Evolutionary conservation across 352 stramenopile genomes (phyloP).

Genomic region (Pythium catenulatum): DNA sequence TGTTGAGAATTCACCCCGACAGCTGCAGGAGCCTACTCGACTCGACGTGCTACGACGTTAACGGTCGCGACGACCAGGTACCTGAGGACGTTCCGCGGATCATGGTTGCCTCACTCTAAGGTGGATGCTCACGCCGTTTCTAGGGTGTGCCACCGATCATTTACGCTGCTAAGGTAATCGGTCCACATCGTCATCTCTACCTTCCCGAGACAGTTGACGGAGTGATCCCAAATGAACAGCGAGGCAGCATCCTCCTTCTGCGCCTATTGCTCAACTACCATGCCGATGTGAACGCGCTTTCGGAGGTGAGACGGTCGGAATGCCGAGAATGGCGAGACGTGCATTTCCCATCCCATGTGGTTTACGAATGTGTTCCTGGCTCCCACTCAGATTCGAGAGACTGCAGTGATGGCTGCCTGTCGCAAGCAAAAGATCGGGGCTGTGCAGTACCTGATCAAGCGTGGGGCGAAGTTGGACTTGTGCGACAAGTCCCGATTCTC

Average conservation of each 20-base stretch:
- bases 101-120: background rate
- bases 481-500: slow-evolving; percentile 73
- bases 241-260: slow-evolving; percentile 71
- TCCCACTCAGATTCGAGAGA: slow-evolving; percentile 71
- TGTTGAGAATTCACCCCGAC: no score
- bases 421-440: slow-evolving; percentile 68
- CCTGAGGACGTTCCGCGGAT: background rate
- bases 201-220: background rate
- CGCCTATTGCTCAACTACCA: slow-evolving; percentile 77
- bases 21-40: slow-evolving; percentile 73
- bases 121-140: background rate
- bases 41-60: slow-evolving; percentile 74
- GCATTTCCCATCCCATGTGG: no score
- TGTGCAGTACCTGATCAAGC: slow-evolving; percentile 70
- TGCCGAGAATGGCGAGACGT: background rate
- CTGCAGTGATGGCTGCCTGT: slow-evolving; percentile 72
- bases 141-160: slow-evolving; percentile 78
- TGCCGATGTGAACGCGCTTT: slow-evolving; percentile 75
- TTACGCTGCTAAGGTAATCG: slow-evolving; percentile 78
- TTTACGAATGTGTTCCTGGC: no score
- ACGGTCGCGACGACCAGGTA: slow-evolving; percentile 72
- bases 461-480: slow-evolving; percentile 65
- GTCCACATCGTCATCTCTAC: background rate
- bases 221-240: slow-evolving; percentile 37
- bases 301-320: slow-evolving; percentile 56